These are phyloP conservation scores for Viridothelium virens DNA, from an alignment of 495 filamentous ascomycete genomes.

Conservation along the genomic window DNA sequence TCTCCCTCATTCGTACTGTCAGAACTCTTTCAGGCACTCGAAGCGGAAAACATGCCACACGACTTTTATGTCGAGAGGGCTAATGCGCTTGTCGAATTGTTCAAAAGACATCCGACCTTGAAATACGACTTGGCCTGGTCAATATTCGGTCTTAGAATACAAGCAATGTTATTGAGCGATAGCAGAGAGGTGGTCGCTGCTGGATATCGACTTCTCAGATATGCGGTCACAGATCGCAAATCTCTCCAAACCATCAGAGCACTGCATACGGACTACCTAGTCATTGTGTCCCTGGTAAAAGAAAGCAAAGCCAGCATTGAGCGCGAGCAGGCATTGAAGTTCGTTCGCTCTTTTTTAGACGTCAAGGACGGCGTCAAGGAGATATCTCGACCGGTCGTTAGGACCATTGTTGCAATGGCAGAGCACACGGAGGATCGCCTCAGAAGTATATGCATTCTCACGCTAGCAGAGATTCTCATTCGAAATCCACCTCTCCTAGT, in stretches of 20 bases:
- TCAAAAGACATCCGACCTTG: slow-evolving; percentile 83
- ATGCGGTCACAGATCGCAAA: slow-evolving; percentile 84
- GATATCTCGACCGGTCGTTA: slow-evolving; percentile 74
- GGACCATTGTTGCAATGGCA: slow-evolving; percentile 81
- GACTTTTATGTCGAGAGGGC: slow-evolving; percentile 92
- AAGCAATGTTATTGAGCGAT: slow-evolving; percentile 89
- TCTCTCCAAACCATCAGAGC: slow-evolving; percentile 82
- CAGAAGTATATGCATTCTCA: slow-evolving; percentile 82
- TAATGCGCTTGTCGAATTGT: slow-evolving; percentile 84
- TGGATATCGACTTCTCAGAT: slow-evolving; percentile 84
- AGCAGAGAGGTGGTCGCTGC: slow-evolving; percentile 93
- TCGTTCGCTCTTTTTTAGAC: slow-evolving; percentile 89
- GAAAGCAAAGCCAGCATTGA: slow-evolving; percentile 94
- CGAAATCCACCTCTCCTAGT: slow-evolving; percentile 72
- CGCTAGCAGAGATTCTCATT: slow-evolving; percentile 81
- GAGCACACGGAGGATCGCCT: slow-evolving; percentile 84
- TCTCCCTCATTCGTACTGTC: slow-evolving; percentile 84
- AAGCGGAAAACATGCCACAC: slow-evolving; percentile 74
- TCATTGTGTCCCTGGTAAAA: slow-evolving; percentile 85
- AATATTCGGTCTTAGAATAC: slow-evolving; percentile 83
- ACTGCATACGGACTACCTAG: slow-evolving; percentile 84
- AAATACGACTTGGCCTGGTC: slow-evolving; percentile 96
- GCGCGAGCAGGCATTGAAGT: slow-evolving; percentile 93
- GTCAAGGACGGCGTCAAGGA: slow-evolving; percentile 88
- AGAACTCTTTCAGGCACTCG: slow-evolving; percentile 79